Base-by-base conservation (phyloP, 2,329 filamentous ascomycete genomes). In the Zymoseptoria pseudotritici region DNA sequence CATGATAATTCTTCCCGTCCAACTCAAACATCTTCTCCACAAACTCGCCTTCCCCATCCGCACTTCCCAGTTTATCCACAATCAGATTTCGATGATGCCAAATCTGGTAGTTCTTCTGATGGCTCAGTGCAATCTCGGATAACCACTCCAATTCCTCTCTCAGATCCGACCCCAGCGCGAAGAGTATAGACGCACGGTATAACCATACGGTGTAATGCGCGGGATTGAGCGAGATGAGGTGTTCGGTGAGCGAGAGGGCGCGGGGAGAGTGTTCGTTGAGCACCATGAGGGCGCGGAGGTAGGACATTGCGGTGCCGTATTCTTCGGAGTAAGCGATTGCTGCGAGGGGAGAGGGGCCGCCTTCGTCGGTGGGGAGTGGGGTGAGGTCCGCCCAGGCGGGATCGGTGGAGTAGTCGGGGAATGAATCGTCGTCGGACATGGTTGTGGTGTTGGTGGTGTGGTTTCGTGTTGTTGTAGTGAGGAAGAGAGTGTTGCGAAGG, bases 201-300 rank as follows among this genome's bases (percentile, higher is more conserved):
- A 97, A 85, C 94, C 94, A 99, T 63, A 97, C 93, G 17, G 94
- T 99, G 78, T 99, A 99, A 78, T 99, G 94, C 0, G 94, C 92
- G 17, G 94, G 90, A 75, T 99, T 99, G 83, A 97, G 86, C 61
- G 81, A 80, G 72, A 99, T 97, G 71, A 99, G 86, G 75, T 93
- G 86, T 72, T 91, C 88, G 4, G 94, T 99, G 63, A 99, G 83
- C 31, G 80, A 82, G 51, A 99, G 82, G 42, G 86, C 89, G 54
- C 94, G 84, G 21, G 87, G 82, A 22, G 89, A 91, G 78, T 88
- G 83, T 75, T 99, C 94, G 72, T 95, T 88, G 54, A 80, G 81
- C 13, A 90, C 89, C 93, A 99, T 99, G 67, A 96, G 84, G 62
- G 94, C 92, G 62, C 94, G 89, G 57, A 99, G 84, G 76, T 97